phyloP scores from a whole-genome alignment of 257 asterid species.

The Thymus quinquecostatus region DNA sequence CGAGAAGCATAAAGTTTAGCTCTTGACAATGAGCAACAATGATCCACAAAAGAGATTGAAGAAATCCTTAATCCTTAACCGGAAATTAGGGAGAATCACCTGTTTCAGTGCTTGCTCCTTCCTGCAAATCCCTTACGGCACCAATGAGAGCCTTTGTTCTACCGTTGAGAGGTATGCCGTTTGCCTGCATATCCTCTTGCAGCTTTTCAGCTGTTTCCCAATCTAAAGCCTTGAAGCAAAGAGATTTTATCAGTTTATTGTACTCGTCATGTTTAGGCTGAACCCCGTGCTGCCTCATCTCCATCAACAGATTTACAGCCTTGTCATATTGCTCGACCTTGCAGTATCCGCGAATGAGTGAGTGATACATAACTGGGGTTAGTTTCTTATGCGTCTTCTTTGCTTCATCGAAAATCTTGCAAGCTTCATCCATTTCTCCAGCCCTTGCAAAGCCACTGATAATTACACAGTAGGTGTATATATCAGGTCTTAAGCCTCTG shows the following conservation, averaged over 20 bases:
- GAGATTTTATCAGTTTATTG: conserved; percentile 78
- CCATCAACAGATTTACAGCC: conserved; percentile 65
- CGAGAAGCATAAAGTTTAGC: background rate
- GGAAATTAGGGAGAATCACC: conserved; percentile 17
- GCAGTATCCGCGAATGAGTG: conserved; percentile 78
- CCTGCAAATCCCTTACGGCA: conserved; percentile 84
- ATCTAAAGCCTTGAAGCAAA: conserved; percentile 81
- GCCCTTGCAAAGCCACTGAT: conserved; percentile 68
- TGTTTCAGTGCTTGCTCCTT: conserved; percentile 40
- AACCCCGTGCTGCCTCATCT: conserved; percentile 76
- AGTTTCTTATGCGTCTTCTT: conserved; percentile 67
- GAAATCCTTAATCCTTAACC: background rate
- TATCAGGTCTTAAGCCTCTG: conserved; percentile 85
- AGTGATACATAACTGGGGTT: conserved; percentile 60
- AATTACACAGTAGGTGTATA: conserved; percentile 73
- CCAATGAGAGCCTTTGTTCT: conserved; percentile 67
- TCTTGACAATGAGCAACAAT: conserved; percentile 7
- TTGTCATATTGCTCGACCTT: conserved; percentile 76
- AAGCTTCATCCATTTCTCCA: conserved; percentile 75
- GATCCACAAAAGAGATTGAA: background rate
- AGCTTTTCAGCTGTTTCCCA: conserved; percentile 81
- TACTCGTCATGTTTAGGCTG: conserved; percentile 70
- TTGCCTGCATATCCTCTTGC: conserved; percentile 63
- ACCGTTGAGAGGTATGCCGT: conserved; percentile 66
- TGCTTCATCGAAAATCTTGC: conserved; percentile 69